Evolutionary conservation across 2,329 filamentous ascomycete species (phyloP).

Genomic region (Neonectria magnoliae): DNA sequence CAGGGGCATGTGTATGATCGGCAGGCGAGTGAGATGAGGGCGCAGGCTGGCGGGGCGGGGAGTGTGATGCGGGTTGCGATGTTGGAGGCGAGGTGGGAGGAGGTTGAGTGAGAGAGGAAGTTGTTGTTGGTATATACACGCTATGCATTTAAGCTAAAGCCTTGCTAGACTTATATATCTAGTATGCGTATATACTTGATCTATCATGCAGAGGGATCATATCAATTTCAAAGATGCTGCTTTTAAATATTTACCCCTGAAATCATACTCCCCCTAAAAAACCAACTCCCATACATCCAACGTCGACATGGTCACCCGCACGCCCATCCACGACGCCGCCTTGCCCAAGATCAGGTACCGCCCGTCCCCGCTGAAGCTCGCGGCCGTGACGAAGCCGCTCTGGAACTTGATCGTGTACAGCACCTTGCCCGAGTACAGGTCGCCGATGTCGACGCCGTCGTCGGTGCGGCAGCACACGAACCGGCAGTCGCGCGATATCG

Average conservation of each 20-base stretch:
- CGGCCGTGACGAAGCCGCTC: constrained; percentile 45
- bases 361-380: constrained; percentile 46
- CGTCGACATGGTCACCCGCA: constrained; percentile 38
- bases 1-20: constrained; percentile 45
- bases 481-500: constrained; percentile 49
- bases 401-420: constrained; percentile 46
- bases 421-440: constrained; percentile 47
- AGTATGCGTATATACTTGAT: no score
- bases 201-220: background rate
- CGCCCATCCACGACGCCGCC: constrained; percentile 36
- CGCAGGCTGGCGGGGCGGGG: constrained; percentile 20
- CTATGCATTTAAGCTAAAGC: background rate
- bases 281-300: constrained; percentile 44
- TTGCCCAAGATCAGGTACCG: constrained; percentile 46
- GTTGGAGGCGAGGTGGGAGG: constrained; percentile 48
- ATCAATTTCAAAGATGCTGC: background rate
- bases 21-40: constrained; percentile 39
- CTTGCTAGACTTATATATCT: background rate
- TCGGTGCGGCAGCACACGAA: constrained; percentile 49
- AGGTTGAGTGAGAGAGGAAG: constrained; percentile 44
- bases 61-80: constrained; percentile 35
- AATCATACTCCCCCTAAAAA: constrained; percentile 26
- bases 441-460: constrained; percentile 49
- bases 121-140: background rate
- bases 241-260: background rate